Conservation (phyloP, 768 basidiomycete genomes). For the Calocybe gangraenosa region DNA sequence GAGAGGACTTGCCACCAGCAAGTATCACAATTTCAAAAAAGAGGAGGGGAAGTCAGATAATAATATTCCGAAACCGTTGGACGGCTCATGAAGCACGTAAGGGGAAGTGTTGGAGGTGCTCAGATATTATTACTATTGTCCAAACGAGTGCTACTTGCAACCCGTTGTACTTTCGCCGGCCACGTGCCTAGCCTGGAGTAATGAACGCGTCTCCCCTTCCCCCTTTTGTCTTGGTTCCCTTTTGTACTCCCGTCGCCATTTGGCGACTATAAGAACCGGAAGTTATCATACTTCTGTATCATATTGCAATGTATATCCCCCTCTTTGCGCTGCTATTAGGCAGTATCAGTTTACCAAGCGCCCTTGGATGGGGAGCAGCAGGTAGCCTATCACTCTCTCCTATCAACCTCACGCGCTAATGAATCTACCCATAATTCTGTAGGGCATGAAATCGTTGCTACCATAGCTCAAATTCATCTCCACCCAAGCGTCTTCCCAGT, state of each 20-base stretch:
- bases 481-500: slow-evolving; percentile 64
- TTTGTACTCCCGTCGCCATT: background rate
- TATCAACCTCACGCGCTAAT: background rate
- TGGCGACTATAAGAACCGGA: background rate
- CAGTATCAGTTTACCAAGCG: slow-evolving; percentile 7
- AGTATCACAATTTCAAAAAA: no score
- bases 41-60: no score
- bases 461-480: slow-evolving; percentile 90
- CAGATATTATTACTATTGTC: no score
- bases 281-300: background rate
- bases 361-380: slow-evolving; percentile 39
- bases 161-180: no score
- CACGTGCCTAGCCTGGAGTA: no score
- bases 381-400: slow-evolving; percentile 18
- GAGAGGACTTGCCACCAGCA: no score
- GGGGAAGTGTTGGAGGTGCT: no score
- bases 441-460: slow-evolving; percentile 93
- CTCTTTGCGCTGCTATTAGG: slow-evolving; percentile 2
- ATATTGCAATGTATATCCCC: slow-evolving; percentile 10
- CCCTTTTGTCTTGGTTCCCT: background rate
- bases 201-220: no score
- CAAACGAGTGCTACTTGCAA: no score
- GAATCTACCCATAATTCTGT: background rate
- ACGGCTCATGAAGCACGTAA: no score
- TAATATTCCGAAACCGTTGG: no score